These are phyloP conservation scores for Botrytis fabae DNA, from an alignment of 2,329 filamentous ascomycete species.

Conservation along the genomic window DNA sequence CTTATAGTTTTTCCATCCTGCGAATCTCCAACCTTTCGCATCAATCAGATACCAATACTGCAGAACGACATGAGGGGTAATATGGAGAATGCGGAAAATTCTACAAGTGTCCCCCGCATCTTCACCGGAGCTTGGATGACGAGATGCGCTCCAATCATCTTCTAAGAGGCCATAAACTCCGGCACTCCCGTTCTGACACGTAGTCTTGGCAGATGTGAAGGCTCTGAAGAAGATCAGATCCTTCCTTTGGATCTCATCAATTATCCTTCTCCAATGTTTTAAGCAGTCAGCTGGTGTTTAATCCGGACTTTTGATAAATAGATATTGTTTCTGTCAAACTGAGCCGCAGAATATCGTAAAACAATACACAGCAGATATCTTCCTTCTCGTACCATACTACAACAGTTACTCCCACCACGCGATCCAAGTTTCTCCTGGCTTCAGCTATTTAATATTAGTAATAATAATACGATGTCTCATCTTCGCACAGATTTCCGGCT, in stretches of 20 bases:
- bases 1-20: neutral
- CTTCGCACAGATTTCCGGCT: neutral
- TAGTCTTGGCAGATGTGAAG: neutral
- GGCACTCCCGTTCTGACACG: neutral
- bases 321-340: neutral
- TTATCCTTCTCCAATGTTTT: neutral
- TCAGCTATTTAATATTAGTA: neutral
- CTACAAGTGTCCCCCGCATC: conserved; percentile 6
- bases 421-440: neutral
- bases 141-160: conserved; percentile 19
- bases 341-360: neutral
- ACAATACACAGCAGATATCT: no score
- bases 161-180: neutral
- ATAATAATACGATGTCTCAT: neutral
- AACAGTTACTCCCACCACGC: neutral
- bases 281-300: neutral
- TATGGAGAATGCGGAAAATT: conserved; percentile 6
- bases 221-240: neutral
- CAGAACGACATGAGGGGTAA: neutral
- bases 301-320: neutral
- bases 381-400: neutral
- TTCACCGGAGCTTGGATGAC: neutral
- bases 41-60: neutral
- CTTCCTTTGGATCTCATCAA: neutral
- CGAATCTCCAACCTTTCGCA: neutral